A percentile compares a stretch with the other conserved stretches of the same genome.
Evolutionary conservation across 345 rosid genomes (phyloP).

Genomic region (Garcia nutans): DNA sequence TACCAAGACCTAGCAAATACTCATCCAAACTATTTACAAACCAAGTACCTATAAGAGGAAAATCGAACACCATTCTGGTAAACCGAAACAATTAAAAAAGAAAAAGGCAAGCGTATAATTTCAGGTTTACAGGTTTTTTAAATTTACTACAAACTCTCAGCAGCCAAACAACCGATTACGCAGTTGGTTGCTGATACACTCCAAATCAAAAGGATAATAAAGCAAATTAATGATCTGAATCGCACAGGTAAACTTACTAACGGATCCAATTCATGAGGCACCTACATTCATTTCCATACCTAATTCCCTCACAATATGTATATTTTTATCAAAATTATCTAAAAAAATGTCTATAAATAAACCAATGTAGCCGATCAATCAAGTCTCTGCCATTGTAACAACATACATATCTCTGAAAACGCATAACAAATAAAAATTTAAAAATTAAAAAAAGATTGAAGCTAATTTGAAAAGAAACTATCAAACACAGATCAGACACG

Average conservation of each 20-base stretch:
- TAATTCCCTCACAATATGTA: not conserved
- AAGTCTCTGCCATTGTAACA: not conserved
- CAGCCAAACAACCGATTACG: not conserved
- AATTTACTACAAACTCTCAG: not conserved
- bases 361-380: constrained; percentile 27
- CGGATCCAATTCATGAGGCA: constrained; percentile 30
- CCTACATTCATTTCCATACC: not conserved
- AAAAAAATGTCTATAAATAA: constrained; percentile 4
- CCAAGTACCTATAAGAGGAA: constrained; percentile 30
- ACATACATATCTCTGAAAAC: not conserved
- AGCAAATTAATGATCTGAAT: not conserved
- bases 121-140: not conserved
- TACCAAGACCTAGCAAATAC: constrained; percentile 26
- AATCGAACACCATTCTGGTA: not conserved
- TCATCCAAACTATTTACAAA: constrained; percentile 34
- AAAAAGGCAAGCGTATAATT: not conserved
- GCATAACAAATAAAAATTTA: not conserved
- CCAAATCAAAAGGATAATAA: not conserved
- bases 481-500: constrained; percentile 21
- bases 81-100: not conserved
- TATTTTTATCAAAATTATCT: not conserved
- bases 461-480: constrained; percentile 10
- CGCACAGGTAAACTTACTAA: not conserved
- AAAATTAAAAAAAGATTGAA: constrained; percentile 10
- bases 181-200: not conserved